A percentile compares a stretch with the other conserved stretches of the same genome.
Conservation (phyloP, 768 basidiomycete genomes). For the Neoboletus magnificus region DNA sequence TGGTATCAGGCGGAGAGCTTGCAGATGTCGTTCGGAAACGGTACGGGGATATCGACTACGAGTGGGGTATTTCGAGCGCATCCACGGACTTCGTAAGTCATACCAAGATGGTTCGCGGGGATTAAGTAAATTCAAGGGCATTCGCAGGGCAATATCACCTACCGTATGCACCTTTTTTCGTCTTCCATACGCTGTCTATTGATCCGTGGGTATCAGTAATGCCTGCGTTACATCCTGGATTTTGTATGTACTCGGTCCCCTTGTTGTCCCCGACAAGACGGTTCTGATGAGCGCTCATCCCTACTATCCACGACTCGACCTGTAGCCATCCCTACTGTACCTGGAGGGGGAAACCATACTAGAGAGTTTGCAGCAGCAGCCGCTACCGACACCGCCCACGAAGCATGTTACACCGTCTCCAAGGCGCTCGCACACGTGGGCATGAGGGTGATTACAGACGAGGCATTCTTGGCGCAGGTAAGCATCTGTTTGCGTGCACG, state of each 20-base stretch:
- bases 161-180: constrained; percentile 43
- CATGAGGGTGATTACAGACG: constrained; percentile 66
- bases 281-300: neutral
- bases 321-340: constrained; percentile 70
- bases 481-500: neutral
- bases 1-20: constrained; percentile 55
- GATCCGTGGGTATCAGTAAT: constrained; percentile 37
- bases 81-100: constrained; percentile 79
- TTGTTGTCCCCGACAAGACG: neutral
- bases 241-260: constrained; percentile 29
- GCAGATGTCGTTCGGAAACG: constrained; percentile 56
- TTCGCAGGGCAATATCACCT: constrained; percentile 54
- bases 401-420: constrained; percentile 62
- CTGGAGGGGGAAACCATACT: constrained; percentile 78
- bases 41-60: constrained; percentile 60
- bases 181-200: neutral
- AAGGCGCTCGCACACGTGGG: constrained; percentile 72
- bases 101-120: neutral
- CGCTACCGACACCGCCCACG: constrained; percentile 56
- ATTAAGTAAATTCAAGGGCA: neutral
- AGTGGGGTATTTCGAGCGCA: constrained; percentile 64
- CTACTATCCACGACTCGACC: neutral
- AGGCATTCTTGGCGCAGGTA: constrained; percentile 57
- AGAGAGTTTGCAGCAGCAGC: constrained; percentile 63
- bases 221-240: constrained; percentile 73